phyloP scores from a whole-genome alignment of 1,284 basidiomycete species.

The Cutaneotrichosporon arboriforme region DNA sequence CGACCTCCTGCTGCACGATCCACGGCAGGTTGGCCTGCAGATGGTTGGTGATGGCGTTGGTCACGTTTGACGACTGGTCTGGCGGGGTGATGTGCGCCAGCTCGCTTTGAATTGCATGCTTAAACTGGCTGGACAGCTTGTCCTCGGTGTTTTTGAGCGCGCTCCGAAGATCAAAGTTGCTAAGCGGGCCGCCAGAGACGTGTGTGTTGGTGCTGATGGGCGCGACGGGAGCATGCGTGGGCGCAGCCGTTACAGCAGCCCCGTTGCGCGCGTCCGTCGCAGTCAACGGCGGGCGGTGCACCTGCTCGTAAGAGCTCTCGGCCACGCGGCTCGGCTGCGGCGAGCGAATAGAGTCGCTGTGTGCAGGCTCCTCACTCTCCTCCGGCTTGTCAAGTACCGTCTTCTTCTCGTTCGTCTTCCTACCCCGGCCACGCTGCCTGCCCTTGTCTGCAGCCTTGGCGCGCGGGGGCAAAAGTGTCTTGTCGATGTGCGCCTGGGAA shows the following conservation, averaged over 20 bases:
- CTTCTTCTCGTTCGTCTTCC: constrained; percentile 1
- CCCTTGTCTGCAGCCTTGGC: background rate
- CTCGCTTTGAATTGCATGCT: constrained; percentile 7
- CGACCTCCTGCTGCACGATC: constrained; percentile 24
- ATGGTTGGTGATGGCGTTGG: constrained; percentile 22
- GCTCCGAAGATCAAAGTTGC: constrained; percentile 7
- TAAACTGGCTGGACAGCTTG: constrained; percentile 23
- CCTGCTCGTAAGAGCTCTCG: background rate
- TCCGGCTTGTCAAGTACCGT: constrained; percentile 7
- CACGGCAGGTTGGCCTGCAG: constrained; percentile 22
- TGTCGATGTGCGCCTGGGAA: constrained; percentile 24
- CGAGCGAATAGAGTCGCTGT: background rate
- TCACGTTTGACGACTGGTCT: constrained; percentile 7
- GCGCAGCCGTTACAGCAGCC: background rate
- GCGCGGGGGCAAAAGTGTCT: background rate
- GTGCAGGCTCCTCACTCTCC: background rate
- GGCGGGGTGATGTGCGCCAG: background rate
- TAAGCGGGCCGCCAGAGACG: background rate
- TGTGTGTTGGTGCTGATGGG: background rate
- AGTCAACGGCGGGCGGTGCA: background rate
- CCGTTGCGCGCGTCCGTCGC: background rate
- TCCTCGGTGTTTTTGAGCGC: constrained; percentile 31
- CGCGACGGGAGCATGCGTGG: background rate
- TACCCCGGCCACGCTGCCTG: constrained; percentile 1
- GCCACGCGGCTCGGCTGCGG: background rate